A percentile compares a stretch with the other conserved stretches of the same genome.
phyloP scores from a whole-genome alignment of 257 asterid species.

The Cynanchum wilfordii region DNA sequence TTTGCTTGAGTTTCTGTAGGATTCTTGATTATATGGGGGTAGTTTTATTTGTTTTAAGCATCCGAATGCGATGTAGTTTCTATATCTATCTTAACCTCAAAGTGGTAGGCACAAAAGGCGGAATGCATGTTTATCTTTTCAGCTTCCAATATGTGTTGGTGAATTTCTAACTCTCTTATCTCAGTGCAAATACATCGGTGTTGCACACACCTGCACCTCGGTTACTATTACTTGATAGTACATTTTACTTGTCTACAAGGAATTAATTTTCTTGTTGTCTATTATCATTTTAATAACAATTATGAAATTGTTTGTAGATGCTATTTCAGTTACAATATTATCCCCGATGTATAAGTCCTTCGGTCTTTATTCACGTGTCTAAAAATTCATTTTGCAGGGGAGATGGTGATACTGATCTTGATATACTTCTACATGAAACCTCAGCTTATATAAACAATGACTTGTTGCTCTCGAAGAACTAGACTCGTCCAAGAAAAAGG shows the following conservation, averaged over 20 bases:
- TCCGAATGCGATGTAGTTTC: not conserved
- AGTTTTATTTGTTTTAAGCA: not conserved
- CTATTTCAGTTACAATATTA: not conserved
- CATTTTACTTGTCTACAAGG: not conserved
- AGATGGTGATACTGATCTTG: slow-evolving; percentile 28
- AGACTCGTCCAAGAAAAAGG: not conserved
- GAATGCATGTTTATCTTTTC: not conserved
- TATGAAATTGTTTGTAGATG: not conserved
- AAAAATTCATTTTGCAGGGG: slow-evolving; percentile 20
- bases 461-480: not conserved
- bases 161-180: not conserved
- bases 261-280: no score
- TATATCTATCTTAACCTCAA: not conserved
- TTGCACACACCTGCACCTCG: not conserved
- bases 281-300: no score
- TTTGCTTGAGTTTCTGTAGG: not conserved
- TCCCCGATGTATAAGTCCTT: not conserved
- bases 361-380: not conserved
- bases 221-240: not conserved
- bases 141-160: not conserved
- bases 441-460: slow-evolving; percentile 17
- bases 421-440: slow-evolving; percentile 25
- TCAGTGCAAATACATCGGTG: not conserved
- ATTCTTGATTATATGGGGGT: not conserved
- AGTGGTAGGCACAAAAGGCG: not conserved